Percentiles rank a stretch among this genome's conserved stretches.
These are phyloP conservation scores for Aphanomyces astaci DNA, from an alignment of 352 stramenopile genomes.

Conservation along the genomic window DNA sequence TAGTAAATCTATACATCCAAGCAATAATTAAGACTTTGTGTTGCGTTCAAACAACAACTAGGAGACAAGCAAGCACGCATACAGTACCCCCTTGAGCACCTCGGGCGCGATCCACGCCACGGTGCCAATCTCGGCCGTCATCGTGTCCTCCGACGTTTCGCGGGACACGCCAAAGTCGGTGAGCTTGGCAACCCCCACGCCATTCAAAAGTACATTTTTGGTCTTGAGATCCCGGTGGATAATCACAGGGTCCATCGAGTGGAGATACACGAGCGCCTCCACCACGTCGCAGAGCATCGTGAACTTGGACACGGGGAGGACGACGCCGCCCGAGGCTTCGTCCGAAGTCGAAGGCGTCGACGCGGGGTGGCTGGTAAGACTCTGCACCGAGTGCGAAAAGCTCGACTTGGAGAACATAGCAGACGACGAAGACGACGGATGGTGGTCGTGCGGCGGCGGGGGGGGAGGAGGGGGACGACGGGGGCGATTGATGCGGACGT, in stretches of 20 bases:
- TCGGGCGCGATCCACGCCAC: conserved; percentile 18
- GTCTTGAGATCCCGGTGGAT: conserved; percentile 21
- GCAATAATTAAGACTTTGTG: no score
- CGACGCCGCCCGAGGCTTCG: no score
- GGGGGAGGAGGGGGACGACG: no score
- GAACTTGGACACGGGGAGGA: conserved; percentile 11
- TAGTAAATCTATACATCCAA: conserved; percentile 14
- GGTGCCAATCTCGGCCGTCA: conserved; percentile 19
- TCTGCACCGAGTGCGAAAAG: background rate
- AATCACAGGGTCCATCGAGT: conserved; percentile 5
- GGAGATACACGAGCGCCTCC: conserved; percentile 13
- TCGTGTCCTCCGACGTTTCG: conserved; percentile 15
- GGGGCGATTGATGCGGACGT: background rate
- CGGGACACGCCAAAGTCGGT: conserved; percentile 13
- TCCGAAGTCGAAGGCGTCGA: no score
- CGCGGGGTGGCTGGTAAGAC: no score
- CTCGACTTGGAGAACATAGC: conserved; percentile 9
- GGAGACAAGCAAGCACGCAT: no score
- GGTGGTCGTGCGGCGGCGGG: no score
- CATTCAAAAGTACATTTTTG: conserved; percentile 19
- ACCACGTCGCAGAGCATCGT: background rate
- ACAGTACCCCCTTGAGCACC: conserved; percentile 24
- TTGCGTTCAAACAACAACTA: no score
- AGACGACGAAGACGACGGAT: background rate
- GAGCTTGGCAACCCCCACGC: conserved; percentile 4